phyloP scores from a whole-genome alignment of 768 basidiomycete genomes.

The Tulasnella sp. region DNA sequence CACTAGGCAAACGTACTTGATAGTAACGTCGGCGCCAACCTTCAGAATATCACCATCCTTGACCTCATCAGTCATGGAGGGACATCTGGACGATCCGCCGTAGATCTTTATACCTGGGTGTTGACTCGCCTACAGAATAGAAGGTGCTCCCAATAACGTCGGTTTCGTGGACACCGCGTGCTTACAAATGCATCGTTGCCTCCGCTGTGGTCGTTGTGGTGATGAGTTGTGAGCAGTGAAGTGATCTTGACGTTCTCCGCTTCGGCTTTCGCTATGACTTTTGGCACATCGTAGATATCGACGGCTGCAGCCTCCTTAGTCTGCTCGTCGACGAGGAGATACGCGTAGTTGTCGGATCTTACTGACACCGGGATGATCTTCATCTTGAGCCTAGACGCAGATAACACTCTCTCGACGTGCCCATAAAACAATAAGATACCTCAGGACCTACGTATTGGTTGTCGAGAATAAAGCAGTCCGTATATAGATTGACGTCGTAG shows the following conservation, averaged over 20 bases:
- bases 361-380: constrained; percentile 28
- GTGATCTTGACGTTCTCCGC: constrained; percentile 56
- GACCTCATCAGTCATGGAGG: constrained; percentile 61
- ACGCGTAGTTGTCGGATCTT: constrained; percentile 76
- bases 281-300: constrained; percentile 70
- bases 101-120: constrained; percentile 57
- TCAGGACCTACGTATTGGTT: not conserved
- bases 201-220: constrained; percentile 83
- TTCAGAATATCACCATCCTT: constrained; percentile 75
- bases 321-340: constrained; percentile 64
- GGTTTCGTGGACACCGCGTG: not conserved
- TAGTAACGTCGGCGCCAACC: constrained; percentile 40
- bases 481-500: not conserved
- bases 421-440: not conserved
- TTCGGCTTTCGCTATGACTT: constrained; percentile 56
- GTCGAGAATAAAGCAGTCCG: not conserved
- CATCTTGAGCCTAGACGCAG: not conserved
- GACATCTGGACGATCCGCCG: constrained; percentile 68
- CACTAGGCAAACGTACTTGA: constrained; percentile 28
- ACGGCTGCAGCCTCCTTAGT: constrained; percentile 62
- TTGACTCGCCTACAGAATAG: constrained; percentile 29
- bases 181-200: constrained; percentile 47
- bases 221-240: constrained; percentile 82
- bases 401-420: not conserved
- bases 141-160: not conserved